Percentiles rank a stretch among this genome's conserved stretches.
phyloP scores from a whole-genome alignment of 1,139 yeast species.

The Yamadazyma songkhlaensis region DNA sequence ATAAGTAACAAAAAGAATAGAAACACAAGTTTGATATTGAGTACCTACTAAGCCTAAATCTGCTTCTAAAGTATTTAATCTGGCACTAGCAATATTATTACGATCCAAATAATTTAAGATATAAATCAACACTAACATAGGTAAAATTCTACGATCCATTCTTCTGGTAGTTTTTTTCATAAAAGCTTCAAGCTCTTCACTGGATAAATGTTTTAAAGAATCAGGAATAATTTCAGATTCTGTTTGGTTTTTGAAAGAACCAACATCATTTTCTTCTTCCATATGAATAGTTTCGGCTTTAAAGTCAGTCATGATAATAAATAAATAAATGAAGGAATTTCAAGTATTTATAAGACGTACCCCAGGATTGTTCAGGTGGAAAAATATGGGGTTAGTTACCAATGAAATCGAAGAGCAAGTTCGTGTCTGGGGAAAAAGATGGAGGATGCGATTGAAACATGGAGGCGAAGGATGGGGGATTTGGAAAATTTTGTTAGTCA shows the following conservation, averaged over 20 bases:
- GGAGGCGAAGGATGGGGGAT: slow-evolving; percentile 2
- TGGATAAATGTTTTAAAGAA: slow-evolving; percentile 28
- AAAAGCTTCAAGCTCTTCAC: slow-evolving; percentile 34
- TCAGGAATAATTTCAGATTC: slow-evolving; percentile 24
- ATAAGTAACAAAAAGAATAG: slow-evolving; percentile 61
- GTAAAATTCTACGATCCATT: slow-evolving; percentile 53
- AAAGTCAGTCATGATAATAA: background rate
- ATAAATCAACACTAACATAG: slow-evolving; percentile 52
- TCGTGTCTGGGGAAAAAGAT: background rate
- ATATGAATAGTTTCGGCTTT: slow-evolving; percentile 2
- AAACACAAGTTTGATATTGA: slow-evolving; percentile 55
- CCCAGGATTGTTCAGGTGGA: background rate
- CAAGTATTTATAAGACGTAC: background rate
- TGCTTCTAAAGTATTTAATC: slow-evolving; percentile 53
- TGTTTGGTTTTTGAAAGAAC: background rate
- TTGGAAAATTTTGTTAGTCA: no score
- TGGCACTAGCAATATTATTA: slow-evolving; percentile 60
- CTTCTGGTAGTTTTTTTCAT: slow-evolving; percentile 44
- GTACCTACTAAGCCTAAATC: slow-evolving; percentile 48
- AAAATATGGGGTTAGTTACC: background rate
- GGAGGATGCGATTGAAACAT: background rate
- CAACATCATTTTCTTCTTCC: slow-evolving; percentile 1
- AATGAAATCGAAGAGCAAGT: no score
- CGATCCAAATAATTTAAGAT: slow-evolving; percentile 57
- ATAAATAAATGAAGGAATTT: background rate